Base-by-base conservation (phyloP, 306 rosid species). In the Fagus crenata region DNA sequence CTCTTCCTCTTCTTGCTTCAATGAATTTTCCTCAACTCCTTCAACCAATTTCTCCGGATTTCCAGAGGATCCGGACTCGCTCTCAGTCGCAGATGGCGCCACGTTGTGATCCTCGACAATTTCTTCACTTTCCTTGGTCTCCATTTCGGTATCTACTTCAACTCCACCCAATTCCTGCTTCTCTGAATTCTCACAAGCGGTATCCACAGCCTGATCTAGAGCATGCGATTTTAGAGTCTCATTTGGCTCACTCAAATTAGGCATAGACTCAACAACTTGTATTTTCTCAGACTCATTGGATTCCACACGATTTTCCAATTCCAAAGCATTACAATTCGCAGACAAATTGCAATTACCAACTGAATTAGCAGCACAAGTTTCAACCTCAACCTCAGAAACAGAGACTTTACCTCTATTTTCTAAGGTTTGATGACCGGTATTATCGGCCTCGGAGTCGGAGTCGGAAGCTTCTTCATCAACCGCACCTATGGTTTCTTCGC, bases 11-110 rank as follows among this genome's bases (percentile, higher is more conserved):
- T 75, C 69, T 75, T 75, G 71, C 49, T 75, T 70, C 28, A 6
- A 77, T 49, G 72, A 32, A 71, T 51, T 55, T 72, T 67, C 84
- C 69, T 22, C 80, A 4, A 4, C 72, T 6, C 14, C 86, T 67
- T 71, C 69, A n/a, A 37, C 63, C 39, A 74, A 42, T 42, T 28
- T 58, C 4, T 70, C 59, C 4, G 72, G 53, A 41, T 58, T 41
- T 1, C 63, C 11, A 1, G 81, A 75, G 0, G 78, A 76, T 42
- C 79, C 75, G 0, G 72, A 61, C 43, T 71, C 63, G 28, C 81
- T 81, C 73, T 70, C 81, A 18, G 55, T 68, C 33, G 71, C 73
- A 32, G 39, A n/a, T 15, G 65, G 6, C 56, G 56, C 22, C 4
- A 15, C 56, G 4, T 53, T 4, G 71, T 76, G 40, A 64, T 64